Conservation (phyloP, 345 rosid genomes). For the Salix koriyanagi region DNA sequence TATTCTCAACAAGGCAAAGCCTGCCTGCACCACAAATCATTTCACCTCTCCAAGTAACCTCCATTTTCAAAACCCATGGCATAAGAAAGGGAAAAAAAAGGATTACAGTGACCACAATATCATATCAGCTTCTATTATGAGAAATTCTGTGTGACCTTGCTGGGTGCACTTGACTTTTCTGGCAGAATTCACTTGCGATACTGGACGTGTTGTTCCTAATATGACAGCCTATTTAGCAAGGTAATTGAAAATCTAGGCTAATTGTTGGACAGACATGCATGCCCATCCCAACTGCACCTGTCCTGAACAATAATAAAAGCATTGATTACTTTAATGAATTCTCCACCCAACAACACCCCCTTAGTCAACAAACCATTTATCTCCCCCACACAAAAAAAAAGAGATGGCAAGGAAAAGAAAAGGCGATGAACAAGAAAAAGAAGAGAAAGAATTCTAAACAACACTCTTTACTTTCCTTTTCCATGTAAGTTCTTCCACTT, state of each 20-base stretch:
- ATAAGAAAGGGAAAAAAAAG: background rate
- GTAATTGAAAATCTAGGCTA: background rate
- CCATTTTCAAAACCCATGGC: background rate
- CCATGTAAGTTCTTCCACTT: conserved; percentile 18
- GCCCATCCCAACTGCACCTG: conserved; percentile 8
- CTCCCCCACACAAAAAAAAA: conserved; percentile 2
- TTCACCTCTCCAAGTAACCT: background rate
- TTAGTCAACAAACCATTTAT: conserved; percentile 44
- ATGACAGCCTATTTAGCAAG: background rate
- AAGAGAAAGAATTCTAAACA: conserved; percentile 7
- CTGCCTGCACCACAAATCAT: background rate
- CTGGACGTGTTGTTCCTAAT: no score
- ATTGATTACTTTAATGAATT: conserved; percentile 39
- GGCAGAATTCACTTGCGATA: background rate
- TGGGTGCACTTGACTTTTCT: background rate
- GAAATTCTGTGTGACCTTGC: background rate
- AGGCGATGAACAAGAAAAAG: conserved; percentile 4
- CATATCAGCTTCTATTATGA: background rate
- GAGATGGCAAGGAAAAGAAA: conserved; percentile 5
- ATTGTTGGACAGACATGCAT: background rate
- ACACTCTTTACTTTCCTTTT: conserved; percentile 24
- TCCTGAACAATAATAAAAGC: conserved; percentile 24
- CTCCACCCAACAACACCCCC: conserved; percentile 35
- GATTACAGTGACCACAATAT: background rate
- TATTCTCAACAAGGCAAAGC: background rate